Percentiles rank a stretch among this genome's conserved stretches.
These are phyloP conservation scores for Alternaria infectoria DNA, from an alignment of 2,329 filamentous ascomycete species.

Conservation along the genomic window DNA sequence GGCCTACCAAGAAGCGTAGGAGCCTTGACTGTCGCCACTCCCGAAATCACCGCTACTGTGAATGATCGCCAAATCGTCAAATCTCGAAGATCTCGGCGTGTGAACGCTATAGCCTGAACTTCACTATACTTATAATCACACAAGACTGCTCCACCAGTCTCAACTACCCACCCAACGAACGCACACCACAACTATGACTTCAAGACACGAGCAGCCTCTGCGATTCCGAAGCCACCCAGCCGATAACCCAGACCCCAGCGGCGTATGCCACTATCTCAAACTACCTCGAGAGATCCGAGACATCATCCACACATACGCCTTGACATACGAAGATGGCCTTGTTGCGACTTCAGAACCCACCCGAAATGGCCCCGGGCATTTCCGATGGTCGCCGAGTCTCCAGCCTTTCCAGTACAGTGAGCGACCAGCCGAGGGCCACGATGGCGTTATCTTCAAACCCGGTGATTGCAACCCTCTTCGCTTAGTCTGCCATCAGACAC, in stretches of 20 bases:
- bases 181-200: not conserved
- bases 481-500: not conserved
- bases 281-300: not conserved
- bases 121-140: too few species aligned
- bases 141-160: not conserved
- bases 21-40: not conserved
- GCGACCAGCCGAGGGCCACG: not conserved
- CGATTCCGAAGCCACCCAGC: not conserved
- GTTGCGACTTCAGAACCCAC: not conserved
- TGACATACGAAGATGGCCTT: not conserved
- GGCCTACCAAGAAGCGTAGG: not conserved
- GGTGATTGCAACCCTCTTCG: not conserved
- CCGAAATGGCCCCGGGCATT: not conserved
- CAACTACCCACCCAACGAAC: not conserved
- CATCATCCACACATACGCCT: not conserved
- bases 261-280: not conserved
- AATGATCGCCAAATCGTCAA: not conserved
- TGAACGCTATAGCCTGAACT: not conserved
- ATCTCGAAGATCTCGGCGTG: not conserved
- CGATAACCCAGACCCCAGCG: not conserved
- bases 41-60: not conserved
- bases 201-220: not conserved
- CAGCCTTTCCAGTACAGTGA: not conserved
- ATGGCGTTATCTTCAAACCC: not conserved
- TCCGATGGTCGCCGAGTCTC: not conserved